Percentiles rank a stretch among this genome's conserved stretches.
phyloP scores from a whole-genome alignment of 805 yeast genomes.

The Debaryomyces tyrocola region DNA sequence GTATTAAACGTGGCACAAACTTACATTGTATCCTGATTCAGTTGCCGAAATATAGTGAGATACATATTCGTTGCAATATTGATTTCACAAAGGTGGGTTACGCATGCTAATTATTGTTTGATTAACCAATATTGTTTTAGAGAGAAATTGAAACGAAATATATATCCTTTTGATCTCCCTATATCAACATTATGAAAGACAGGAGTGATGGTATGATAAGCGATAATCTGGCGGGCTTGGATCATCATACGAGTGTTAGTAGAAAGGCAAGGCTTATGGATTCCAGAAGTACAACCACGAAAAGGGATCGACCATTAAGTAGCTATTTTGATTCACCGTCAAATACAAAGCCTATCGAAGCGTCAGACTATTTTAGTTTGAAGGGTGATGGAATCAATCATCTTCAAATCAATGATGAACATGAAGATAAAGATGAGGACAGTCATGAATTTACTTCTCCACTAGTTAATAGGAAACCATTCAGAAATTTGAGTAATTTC shows the following conservation, averaged over 20 bases:
- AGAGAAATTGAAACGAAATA: not conserved
- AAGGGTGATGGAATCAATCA: not conserved
- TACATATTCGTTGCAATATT: too few relatives aligned
- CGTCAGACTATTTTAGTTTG: not conserved
- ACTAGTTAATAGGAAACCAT: conserved; percentile 22
- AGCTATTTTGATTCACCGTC: conserved; percentile 43
- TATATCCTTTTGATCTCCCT: not conserved
- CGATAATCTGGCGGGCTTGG: not conserved
- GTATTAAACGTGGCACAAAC: too few relatives aligned
- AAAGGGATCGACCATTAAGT: conserved; percentile 30
- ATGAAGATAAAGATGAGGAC: conserved; percentile 1
- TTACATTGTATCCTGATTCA: too few relatives aligned
- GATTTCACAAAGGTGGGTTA: too few relatives aligned
- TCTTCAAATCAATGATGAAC: conserved; percentile 1
- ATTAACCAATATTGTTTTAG: not conserved
- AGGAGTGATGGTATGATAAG: not conserved
- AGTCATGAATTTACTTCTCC: conserved; percentile 16
- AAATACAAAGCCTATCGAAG: not conserved
- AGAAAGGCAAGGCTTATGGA: not conserved
- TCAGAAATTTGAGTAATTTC: conserved; percentile 27
- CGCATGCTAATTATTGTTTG: not conserved
- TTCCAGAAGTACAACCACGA: conserved; percentile 1
- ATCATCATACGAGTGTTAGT: not conserved
- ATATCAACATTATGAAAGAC: not conserved
- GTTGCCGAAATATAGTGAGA: too few relatives aligned